Evolutionary conservation across 306 rosid species (phyloP), one percentile per base, ranked within the genome.

Genomic region (Cucurbita maxima): DNA sequence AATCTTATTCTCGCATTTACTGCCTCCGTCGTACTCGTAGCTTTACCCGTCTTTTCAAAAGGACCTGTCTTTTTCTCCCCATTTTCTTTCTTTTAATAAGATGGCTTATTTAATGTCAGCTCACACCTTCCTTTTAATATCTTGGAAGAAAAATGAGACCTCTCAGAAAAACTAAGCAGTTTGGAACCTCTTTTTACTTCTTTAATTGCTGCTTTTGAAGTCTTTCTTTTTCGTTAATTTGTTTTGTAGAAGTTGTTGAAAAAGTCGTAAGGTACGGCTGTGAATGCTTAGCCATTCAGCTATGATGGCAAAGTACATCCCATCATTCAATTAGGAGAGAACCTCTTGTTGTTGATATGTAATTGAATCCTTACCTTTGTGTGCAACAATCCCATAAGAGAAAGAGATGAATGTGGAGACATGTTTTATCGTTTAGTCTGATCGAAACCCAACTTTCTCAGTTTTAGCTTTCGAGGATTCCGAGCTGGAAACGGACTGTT

Each of bases 1-100:
- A 47, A 70, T 70, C 74, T 70, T 70, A 70, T 70, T 70, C 73
- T 68, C 73, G 14, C 73, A 68, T 68, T 68, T 47, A 68, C 57
- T 68, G 41, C 72, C 56, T 20, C 72, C 15, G 22, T 45, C 10
- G 58, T 70, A 70, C 74, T 45, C 10, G 58, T 70, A 70, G 58
- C 53, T 30, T 47, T 25, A 70, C 34, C 58, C 4, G 20, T 70
- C 74, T 30, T 50, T 50, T 25, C 44, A 30, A 70, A 68, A 70
- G 58, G 10, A 50, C 45, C 58, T 9, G 13, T 70, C 74, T 22
- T 48, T 50, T 50, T 48, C 44, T 47, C 57, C 5, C 41, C 10
- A 68, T 47, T 47, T 63, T 63, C 12, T 30, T 30, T 10, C 4
- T 67, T 44, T 12, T 67, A 44, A 64, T 58, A 22, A 64, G 71